phyloP scores from a whole-genome alignment of 257 asterid genomes.

The Vinca minor region DNA sequence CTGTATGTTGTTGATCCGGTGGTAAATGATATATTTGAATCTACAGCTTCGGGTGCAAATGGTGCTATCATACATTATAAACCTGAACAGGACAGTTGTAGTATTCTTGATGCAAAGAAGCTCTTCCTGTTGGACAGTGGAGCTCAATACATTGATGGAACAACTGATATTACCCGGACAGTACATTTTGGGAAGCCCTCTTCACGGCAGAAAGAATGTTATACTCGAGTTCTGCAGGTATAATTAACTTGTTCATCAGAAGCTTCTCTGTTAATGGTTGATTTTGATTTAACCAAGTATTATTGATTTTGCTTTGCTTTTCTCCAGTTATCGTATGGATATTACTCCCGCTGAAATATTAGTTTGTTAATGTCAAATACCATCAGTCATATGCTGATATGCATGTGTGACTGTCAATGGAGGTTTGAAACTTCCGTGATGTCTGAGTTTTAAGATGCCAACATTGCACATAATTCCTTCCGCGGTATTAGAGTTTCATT shows the following conservation, averaged over 20 bases:
- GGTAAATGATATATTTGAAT: slow-evolving; percentile 2
- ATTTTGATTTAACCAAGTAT: not conserved
- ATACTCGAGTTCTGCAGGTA: slow-evolving; percentile 93
- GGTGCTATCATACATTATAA: slow-evolving; percentile 95
- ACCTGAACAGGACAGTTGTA: slow-evolving; percentile 69
- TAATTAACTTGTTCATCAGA: not conserved
- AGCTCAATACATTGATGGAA: slow-evolving; percentile 92
- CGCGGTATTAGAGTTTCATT: too few species aligned
- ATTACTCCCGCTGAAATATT: too few species aligned
- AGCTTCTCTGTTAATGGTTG: not conserved
- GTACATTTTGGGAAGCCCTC: slow-evolving; percentile 91
- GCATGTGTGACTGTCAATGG: too few species aligned
- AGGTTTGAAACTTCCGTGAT: too few species aligned
- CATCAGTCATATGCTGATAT: too few species aligned
- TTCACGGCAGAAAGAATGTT: slow-evolving; percentile 80
- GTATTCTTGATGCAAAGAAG: slow-evolving; percentile 60
- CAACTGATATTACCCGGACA: slow-evolving; percentile 90
- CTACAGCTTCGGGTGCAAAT: slow-evolving; percentile 89
- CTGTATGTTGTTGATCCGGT: not conserved
- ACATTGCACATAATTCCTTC: too few species aligned
- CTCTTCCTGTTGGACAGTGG: slow-evolving; percentile 94
- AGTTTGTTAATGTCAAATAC: too few species aligned
- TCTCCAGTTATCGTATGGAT: not conserved
- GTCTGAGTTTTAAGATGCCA: too few species aligned
- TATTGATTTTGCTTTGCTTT: not conserved